phyloP scores from a whole-genome alignment of 116 monocot genomes.

The Posidonia oceanica region DNA sequence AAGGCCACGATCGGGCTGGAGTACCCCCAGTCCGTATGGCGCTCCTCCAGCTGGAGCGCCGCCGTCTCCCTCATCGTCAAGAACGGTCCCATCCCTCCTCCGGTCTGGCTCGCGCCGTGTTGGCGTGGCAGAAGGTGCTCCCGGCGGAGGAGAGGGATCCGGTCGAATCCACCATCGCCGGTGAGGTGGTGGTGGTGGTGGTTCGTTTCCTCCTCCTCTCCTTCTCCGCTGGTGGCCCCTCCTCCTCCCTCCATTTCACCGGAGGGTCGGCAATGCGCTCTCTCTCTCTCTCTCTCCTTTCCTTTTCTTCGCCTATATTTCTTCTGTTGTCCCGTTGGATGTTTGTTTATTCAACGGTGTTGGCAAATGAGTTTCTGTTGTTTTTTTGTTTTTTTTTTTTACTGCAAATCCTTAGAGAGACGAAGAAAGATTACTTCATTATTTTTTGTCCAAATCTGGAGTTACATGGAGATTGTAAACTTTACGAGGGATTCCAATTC shows the following conservation, averaged over 20 bases:
- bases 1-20: constrained; percentile 31
- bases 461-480: too few relatives aligned
- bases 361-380: too few relatives aligned
- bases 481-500: too few relatives aligned
- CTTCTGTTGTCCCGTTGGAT: background rate
- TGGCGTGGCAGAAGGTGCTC: constrained; percentile 1
- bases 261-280: background rate
- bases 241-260: background rate
- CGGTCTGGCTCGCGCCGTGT: background rate
- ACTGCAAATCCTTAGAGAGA: too few relatives aligned
- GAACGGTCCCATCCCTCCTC: constrained; percentile 2
- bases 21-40: constrained; percentile 26
- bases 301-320: background rate
- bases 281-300: background rate
- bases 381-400: too few relatives aligned
- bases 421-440: too few relatives aligned
- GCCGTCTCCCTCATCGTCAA: constrained; percentile 17
- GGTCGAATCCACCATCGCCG: constrained; percentile 3
- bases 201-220: background rate
- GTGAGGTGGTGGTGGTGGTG: background rate
- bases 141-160: constrained; percentile 6
- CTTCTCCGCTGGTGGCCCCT: background rate
- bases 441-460: too few relatives aligned
- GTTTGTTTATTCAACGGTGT: too few relatives aligned
- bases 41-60: constrained; percentile 20